Base-by-base conservation (phyloP, 306 rosid genomes). In the Medicago ruthenica region DNA sequence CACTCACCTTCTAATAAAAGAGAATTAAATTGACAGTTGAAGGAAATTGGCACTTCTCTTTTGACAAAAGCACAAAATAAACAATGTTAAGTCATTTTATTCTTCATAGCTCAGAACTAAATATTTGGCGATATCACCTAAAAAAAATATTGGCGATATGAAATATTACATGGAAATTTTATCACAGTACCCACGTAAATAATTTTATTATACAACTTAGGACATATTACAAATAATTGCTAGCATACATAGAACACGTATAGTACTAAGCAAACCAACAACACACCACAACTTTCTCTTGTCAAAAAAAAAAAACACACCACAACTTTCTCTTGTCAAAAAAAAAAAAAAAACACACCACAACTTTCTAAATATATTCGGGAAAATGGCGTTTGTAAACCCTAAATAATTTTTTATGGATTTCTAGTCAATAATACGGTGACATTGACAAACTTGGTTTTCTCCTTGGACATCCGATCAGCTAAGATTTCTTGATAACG, bases 381-480 rank as follows among this genome's bases (percentile, higher is more conserved):
- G 2, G 7, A 9, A 3, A 54, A 8, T 16, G 20, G 12, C 11
- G 10, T 55, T 17, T 51, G 8, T 51, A 7, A 53, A 17, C 24
- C 24, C 11, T 53, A 53, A 9, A 55, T 55, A 55, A 5, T 1
- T 34, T 62, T 16, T 31, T 36, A 80, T 47, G 48, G 7, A 31
- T 67, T 81, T 65, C 50, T 71, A 20, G 71, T 81, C 71, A 81
- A 54, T 4, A 17, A 36, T 3, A 71, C 0, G 2, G 78, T 55
- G 34, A 76, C 31, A 39, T 87, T 85, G 68, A 58, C 2, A 36
- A 75, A 80, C 67, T 60, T 27, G 6, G 82, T 70, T 48, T 54
- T 78, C 45, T 85, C 86, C 64, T 83, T 85, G 0, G 83, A 71
- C 82, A 87, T 78, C 3, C 77, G 63, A 41, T 85, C 76, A n/a